Evolutionary conservation across 768 basidiomycete genomes (phyloP).

Genomic region (Hygrocybe punicea): DNA sequence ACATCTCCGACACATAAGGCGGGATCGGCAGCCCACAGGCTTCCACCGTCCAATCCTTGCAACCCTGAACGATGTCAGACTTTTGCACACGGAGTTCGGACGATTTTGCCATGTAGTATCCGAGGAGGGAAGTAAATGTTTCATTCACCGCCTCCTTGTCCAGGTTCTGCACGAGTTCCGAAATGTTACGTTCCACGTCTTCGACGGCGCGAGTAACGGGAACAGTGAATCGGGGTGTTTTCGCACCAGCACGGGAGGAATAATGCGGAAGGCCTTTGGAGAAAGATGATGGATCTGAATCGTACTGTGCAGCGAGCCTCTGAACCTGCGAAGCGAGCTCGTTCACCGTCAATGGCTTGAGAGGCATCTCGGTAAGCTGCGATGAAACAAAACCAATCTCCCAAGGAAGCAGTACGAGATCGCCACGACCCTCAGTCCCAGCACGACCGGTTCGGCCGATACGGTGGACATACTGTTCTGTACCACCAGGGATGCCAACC

Average conservation of each 20-base stretch:
- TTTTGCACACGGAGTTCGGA: conserved; percentile 46
- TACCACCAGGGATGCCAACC: conserved; percentile 64
- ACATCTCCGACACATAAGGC: conserved; percentile 49
- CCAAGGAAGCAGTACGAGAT: conserved; percentile 77
- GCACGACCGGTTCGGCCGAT: conserved; percentile 83
- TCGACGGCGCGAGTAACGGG: conserved; percentile 21
- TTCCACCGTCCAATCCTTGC: conserved; percentile 59
- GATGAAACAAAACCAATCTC: conserved; percentile 66
- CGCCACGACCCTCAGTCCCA: conserved; percentile 60
- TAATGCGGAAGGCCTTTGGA: no score
- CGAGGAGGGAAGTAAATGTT: conserved; percentile 64
- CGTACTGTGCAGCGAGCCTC: conserved; percentile 46
- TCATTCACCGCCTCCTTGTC: conserved; percentile 54
- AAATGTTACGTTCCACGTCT: conserved; percentile 28
- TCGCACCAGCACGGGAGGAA: not conserved
- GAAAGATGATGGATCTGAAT: conserved; percentile 42
- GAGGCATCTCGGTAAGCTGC: conserved; percentile 63
- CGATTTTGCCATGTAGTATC: conserved; percentile 61
- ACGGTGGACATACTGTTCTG: conserved; percentile 81
- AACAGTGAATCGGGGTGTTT: conserved; percentile 12
- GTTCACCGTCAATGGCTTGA: conserved; percentile 54
- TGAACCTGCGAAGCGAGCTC: conserved; percentile 47
- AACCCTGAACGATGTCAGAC: conserved; percentile 50
- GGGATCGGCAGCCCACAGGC: conserved; percentile 50
- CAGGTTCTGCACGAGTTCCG: conserved; percentile 32